Conservation (phyloP, 2,329 filamentous ascomycete species). For the Pyricularia grisea region DNA sequence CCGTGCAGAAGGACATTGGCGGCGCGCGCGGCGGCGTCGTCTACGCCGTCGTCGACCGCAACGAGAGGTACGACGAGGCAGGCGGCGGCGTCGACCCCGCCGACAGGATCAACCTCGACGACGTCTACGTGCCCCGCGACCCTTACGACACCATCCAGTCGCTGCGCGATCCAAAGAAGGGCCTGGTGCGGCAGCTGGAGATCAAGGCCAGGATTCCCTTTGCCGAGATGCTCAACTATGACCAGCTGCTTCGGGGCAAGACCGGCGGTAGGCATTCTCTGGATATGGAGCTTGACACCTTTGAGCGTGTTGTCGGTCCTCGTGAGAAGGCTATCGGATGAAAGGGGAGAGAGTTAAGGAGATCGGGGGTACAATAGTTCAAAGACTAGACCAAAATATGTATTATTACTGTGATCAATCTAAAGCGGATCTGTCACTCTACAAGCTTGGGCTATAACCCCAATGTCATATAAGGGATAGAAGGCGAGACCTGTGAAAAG, state of each 20-base stretch:
- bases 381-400: not conserved
- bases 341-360: not conserved
- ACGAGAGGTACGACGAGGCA: constrained; percentile 24
- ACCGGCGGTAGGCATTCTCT: constrained; percentile 68
- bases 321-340: constrained; percentile 33
- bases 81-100: not conserved
- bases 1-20: constrained; percentile 73
- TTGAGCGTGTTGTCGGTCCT: constrained; percentile 43
- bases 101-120: constrained; percentile 52
- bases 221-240: constrained; percentile 93
- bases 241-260: constrained; percentile 79
- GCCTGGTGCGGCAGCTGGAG: constrained; percentile 40
- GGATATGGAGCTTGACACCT: constrained; percentile 49
- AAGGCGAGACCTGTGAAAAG: not conserved
- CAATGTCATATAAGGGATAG: not conserved
- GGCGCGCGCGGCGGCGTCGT: constrained; percentile 68
- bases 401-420: not conserved
- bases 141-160: constrained; percentile 60
- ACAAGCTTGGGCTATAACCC: not conserved
- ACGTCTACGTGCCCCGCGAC: constrained; percentile 82
- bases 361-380: not conserved
- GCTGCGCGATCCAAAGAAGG: constrained; percentile 37
- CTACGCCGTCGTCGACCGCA: constrained; percentile 54
- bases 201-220: constrained; percentile 84
- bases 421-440: not conserved